Evolutionary conservation across 768 basidiomycete species (phyloP).

Genomic region (Phaeolepiota aurea): DNA sequence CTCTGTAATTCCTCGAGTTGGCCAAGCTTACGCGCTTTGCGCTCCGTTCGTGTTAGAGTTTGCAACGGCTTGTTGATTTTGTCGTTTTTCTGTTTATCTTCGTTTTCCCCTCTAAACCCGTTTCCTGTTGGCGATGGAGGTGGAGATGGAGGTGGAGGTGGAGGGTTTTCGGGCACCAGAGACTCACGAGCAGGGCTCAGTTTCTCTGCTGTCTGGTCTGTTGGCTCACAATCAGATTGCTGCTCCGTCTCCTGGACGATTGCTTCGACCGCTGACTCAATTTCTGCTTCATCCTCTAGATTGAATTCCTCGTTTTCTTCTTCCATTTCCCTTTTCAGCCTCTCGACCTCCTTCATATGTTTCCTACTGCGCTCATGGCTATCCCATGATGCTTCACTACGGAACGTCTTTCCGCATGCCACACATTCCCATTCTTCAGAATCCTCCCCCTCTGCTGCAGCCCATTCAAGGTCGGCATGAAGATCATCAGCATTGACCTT

Average conservation of each 20-base stretch:
- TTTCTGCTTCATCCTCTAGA: constrained; percentile 28
- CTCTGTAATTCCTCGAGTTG: background rate
- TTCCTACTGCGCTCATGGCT: constrained; percentile 96
- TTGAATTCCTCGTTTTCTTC: constrained; percentile 64
- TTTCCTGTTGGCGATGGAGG: too few species aligned
- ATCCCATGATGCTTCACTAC: constrained; percentile 90
- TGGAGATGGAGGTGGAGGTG: too few species aligned
- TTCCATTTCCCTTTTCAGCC: constrained; percentile 68
- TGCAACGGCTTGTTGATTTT: background rate
- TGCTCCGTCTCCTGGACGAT: too few species aligned
- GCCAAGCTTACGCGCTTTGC: background rate
- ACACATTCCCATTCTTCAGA: constrained; percentile 90
- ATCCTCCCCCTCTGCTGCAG: constrained; percentile 59
- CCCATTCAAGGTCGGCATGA: constrained; percentile 69
- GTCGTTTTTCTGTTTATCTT: background rate
- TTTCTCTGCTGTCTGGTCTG: background rate
- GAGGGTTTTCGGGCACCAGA: background rate
- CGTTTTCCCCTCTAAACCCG: background rate
- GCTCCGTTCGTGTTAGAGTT: background rate
- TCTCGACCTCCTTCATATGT: constrained; percentile 83
- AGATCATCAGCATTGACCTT: constrained; percentile 34
- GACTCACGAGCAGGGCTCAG: background rate
- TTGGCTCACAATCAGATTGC: background rate
- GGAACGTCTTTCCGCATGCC: constrained; percentile 85
- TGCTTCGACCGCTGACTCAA: background rate